Evolutionary conservation across 495 filamentous ascomycete species (phyloP).

Genomic region (Neurospora africana): DNA sequence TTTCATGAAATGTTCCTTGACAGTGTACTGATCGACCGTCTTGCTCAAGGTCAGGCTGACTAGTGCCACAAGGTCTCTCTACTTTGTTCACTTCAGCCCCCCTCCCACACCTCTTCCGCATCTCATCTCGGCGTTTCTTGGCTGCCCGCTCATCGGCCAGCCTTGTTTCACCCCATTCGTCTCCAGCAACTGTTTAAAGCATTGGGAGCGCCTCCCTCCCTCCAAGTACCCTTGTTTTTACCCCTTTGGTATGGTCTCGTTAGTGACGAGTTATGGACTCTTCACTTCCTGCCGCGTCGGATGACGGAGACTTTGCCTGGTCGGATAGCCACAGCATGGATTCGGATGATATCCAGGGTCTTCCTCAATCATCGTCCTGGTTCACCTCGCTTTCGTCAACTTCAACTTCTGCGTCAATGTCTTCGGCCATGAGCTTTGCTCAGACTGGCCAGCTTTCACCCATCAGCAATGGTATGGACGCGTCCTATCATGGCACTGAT

Average conservation of each 20-base stretch:
- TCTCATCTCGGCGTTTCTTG: conserved; percentile 4
- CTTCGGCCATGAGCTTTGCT: conserved; percentile 17
- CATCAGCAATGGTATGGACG: conserved; percentile 38
- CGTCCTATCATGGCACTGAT: conserved; percentile 17
- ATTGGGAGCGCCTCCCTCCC: conserved; percentile 4
- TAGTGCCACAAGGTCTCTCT: conserved; percentile 6
- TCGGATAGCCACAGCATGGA: conserved; percentile 34
- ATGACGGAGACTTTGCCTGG: conserved; percentile 33
- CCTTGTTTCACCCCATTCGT: not conserved
- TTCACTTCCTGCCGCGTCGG: conserved; percentile 27
- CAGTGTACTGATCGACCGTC: not conserved
- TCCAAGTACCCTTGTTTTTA: not conserved
- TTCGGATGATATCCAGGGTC: conserved; percentile 28
- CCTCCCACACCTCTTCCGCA: not conserved
- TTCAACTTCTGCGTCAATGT: conserved; percentile 11
- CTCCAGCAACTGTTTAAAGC: conserved; percentile 6
- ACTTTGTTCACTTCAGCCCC: not conserved
- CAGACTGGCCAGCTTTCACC: conserved; percentile 39
- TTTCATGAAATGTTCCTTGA: not conserved
- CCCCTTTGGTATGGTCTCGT: conserved; percentile 27
- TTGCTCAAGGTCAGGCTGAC: not conserved
- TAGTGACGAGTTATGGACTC: conserved; percentile 36
- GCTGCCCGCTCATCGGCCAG: not conserved
- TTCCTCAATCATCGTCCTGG: conserved; percentile 30
- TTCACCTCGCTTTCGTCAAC: conserved; percentile 19